Conservation (phyloP, 75 land plant genomes). For the Larix kaempferi region DNA sequence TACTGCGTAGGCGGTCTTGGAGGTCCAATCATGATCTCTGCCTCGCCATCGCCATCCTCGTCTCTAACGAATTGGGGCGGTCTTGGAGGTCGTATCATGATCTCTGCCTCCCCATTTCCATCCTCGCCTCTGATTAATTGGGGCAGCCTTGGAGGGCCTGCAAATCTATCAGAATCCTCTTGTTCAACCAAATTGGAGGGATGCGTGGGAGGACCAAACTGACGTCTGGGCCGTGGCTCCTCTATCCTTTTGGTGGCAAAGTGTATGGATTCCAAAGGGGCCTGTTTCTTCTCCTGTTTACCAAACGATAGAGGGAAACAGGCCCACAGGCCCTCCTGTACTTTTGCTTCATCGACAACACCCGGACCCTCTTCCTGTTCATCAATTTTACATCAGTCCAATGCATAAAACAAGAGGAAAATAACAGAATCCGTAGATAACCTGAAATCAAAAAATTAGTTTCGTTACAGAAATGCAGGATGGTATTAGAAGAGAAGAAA, state of each 20-base stretch:
- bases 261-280: constrained; percentile 62
- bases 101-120: constrained; percentile 19
- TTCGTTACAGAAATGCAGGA: neutral
- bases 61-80: constrained; percentile 14
- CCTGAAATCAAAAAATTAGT: neutral
- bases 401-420: neutral
- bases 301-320: constrained; percentile 93
- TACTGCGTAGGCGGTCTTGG: constrained; percentile 19
- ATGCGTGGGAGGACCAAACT: constrained; percentile 37
- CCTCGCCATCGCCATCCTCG: constrained; percentile 14
- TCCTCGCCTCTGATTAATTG: neutral
- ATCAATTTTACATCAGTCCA: neutral
- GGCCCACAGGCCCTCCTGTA: constrained; percentile 69
- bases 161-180: constrained; percentile 28
- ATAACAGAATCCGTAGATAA: neutral
- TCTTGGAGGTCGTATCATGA: constrained; percentile 26
- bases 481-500: neutral
- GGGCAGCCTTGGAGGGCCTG: constrained; percentile 68
- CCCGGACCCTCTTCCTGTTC: constrained; percentile 4
- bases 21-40: constrained; percentile 24
- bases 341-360: constrained; percentile 64
- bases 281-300: constrained; percentile 55
- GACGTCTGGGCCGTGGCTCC: constrained; percentile 9
- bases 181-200: constrained; percentile 17
- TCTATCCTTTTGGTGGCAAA: constrained; percentile 57